phyloP scores from a whole-genome alignment of 768 basidiomycete species.

The Suillus subalutaceus region DNA sequence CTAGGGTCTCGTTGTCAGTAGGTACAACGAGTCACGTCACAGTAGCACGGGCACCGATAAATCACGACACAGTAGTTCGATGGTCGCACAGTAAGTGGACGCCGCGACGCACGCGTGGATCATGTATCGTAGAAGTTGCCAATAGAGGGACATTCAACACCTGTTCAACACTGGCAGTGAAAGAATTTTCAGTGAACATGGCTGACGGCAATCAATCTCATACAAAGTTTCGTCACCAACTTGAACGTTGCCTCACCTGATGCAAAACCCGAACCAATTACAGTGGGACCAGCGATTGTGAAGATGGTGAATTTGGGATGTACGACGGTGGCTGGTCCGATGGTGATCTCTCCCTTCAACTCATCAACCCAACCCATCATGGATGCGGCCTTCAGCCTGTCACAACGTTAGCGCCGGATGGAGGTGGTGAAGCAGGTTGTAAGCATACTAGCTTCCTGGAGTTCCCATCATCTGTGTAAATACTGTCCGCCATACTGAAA shows the following conservation, averaged over 20 bases:
- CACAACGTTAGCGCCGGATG: slow-evolving; percentile 1
- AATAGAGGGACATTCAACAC: too few species aligned
- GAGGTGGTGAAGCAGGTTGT: not conserved
- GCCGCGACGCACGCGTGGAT: slow-evolving; percentile 68
- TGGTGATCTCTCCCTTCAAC: slow-evolving; percentile 60
- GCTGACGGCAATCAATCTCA: slow-evolving; percentile 72
- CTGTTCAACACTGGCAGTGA: too few species aligned
- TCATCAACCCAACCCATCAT: slow-evolving; percentile 90
- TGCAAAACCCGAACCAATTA: slow-evolving; percentile 72
- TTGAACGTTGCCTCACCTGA: slow-evolving; percentile 68
- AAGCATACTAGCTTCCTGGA: too few species aligned
- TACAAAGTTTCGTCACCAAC: slow-evolving; percentile 94
- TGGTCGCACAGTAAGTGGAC: slow-evolving; percentile 76
- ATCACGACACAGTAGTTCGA: slow-evolving; percentile 69
- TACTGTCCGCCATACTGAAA: too few species aligned
- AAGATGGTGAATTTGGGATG: slow-evolving; percentile 48
- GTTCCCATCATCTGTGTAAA: too few species aligned
- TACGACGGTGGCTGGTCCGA: slow-evolving; percentile 54
- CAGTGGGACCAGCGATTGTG: slow-evolving; percentile 86
- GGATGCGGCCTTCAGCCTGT: slow-evolving; percentile 72
- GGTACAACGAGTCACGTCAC: slow-evolving; percentile 79
- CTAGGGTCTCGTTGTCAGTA: slow-evolving; percentile 66
- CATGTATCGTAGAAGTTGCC: slow-evolving; percentile 76
- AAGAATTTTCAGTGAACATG: not conserved
- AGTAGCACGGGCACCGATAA: slow-evolving; percentile 60